Evolutionary conservation across 371 early-diverging fungal genomes (phyloP), one percentile per base, ranked within the genome.

Genomic region (Choanephora cucurbitarum): DNA sequence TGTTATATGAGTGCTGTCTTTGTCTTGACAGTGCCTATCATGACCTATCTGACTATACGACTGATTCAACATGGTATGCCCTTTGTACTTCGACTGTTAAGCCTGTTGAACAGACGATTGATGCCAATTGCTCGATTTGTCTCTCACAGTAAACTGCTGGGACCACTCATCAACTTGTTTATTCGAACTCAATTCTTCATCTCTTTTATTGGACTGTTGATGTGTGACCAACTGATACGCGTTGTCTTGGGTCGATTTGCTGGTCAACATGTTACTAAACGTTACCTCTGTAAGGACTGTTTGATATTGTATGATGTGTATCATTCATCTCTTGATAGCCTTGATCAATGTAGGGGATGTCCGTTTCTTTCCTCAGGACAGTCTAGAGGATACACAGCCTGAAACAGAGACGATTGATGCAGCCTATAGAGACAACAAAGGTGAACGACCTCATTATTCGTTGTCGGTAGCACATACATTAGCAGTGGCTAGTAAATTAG

Each of bases 401-500:
- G 44, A 47, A 19, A 14, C 52, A 45, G 18, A 33, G 48, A 31
- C 44, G 0, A 34, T 18, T 34, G 37, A 28, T 19, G 9, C 15
- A 9, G 21, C 28, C 8, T 19, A 45, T 9, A 48, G 39, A 4
- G 33, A 44, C 15, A 55, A 46, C 18, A 52, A 58, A 17, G 17
- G n/a, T 11, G 41, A 56, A 24, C 32, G 60, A 23, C 69, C 73
- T 18, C 37, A 52, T 1, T 83, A 83, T 57, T 81, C 81, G 2
- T 69, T 72, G 6, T 63, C 77, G 0, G 64, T 79, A 10, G 83
- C 83, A 9, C 79, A 81, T 49, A 77, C 77, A 3, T 48, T 80
- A 1, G 67, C 79, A 32, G 77, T 80, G 18, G 79, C 81, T 5
- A 68, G 77, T 39, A 83, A 83, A 50, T 55, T 83, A 4, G 80